Evolutionary conservation across 1,284 basidiomycete genomes (phyloP).

Genomic region (Rhodotorula sp.): DNA sequence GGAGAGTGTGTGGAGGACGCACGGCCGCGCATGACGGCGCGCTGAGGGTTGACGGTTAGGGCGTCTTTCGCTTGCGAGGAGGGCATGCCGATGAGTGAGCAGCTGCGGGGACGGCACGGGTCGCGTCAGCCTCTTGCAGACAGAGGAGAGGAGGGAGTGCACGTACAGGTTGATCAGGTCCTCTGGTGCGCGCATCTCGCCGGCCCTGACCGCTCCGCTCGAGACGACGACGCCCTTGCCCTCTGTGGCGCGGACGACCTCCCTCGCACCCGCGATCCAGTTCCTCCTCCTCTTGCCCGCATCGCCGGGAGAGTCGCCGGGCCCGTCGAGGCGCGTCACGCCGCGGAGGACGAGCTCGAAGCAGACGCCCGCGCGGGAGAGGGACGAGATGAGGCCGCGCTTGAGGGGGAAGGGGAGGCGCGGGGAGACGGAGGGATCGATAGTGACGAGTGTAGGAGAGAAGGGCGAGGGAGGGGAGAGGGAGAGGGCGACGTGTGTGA

Average conservation of each 20-base stretch:
- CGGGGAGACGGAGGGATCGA: constrained; percentile 71
- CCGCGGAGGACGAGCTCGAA: constrained; percentile 80
- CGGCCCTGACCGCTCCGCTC: constrained; percentile 62
- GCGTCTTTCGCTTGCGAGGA: constrained; percentile 67
- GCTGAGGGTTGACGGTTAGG: constrained; percentile 63
- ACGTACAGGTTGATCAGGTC: constrained; percentile 74
- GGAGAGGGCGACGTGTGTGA: constrained; percentile 76
- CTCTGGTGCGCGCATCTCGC: constrained; percentile 65
- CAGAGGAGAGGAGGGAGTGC: background rate
- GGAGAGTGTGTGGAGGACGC: constrained; percentile 48
- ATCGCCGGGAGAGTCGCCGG: constrained; percentile 35
- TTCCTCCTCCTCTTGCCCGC: constrained; percentile 61
- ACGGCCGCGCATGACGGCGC: constrained; percentile 71
- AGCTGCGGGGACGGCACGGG: too few relatives aligned
- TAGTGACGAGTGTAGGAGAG: constrained; percentile 76
- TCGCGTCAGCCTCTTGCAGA: too few relatives aligned
- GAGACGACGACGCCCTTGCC: constrained; percentile 71
- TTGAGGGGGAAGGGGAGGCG: constrained; percentile 78
- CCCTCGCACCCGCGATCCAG: constrained; percentile 76
- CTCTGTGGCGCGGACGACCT: constrained; percentile 71
- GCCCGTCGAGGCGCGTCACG: constrained; percentile 63
- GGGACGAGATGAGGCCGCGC: constrained; percentile 75
- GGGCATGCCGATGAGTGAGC: constrained; percentile 65
- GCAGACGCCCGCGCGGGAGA: constrained; percentile 76
- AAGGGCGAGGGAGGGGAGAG: constrained; percentile 74